Conservation (phyloP, 306 rosid genomes). For the Corylus avellana region DNA sequence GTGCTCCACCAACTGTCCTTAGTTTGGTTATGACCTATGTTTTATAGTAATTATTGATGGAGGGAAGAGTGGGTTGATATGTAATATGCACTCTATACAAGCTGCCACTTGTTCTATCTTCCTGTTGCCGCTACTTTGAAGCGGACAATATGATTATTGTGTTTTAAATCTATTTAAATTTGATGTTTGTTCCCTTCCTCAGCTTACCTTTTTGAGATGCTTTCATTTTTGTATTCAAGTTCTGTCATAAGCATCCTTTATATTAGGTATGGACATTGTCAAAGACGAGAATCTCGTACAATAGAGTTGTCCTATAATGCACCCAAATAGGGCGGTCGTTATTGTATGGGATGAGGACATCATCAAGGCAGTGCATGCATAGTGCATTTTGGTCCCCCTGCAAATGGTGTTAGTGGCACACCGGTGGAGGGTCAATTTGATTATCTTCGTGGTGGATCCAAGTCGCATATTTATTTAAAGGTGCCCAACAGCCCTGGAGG, state of each 20-base stretch:
- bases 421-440: conserved; percentile 2
- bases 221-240: background rate
- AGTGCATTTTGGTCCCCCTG: conserved; percentile 8
- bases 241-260: background rate
- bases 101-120: background rate
- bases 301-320: too few relatives aligned
- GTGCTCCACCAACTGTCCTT: background rate
- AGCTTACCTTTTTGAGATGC: too few relatives aligned
- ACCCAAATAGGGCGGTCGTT: too few relatives aligned
- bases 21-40: background rate
- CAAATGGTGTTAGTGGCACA: conserved; percentile 19
- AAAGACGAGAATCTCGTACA: too few relatives aligned
- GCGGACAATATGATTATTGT: background rate
- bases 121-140: background rate
- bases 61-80: background rate
- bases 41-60: background rate
- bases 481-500: background rate
- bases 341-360: background rate
- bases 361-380: background rate
- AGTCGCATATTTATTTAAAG: background rate
- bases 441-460: conserved; percentile 13
- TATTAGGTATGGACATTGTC: too few relatives aligned
- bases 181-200: too few relatives aligned
- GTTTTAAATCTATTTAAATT: too few relatives aligned
- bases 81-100: background rate